These are phyloP conservation scores for Paragyromitra xinjiangensis DNA, from an alignment of 495 filamentous ascomycete genomes.

Conservation along the genomic window DNA sequence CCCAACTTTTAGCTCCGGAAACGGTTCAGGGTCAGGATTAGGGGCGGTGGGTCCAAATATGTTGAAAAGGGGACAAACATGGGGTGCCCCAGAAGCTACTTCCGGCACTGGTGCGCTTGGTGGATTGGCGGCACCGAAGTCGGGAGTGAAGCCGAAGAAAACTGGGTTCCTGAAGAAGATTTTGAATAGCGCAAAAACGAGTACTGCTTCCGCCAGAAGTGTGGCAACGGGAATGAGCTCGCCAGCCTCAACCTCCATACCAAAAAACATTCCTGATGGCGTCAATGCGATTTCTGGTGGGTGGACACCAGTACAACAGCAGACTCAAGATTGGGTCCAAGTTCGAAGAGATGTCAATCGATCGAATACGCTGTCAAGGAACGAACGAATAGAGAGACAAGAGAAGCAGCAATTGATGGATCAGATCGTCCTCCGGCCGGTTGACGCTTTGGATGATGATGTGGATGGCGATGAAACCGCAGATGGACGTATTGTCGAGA, in stretches of 20 bases:
- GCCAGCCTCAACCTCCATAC: constrained; percentile 62
- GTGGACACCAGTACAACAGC: constrained; percentile 58
- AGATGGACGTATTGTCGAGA: constrained; percentile 81
- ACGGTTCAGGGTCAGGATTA: constrained; percentile 34
- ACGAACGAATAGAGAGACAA: constrained; percentile 84
- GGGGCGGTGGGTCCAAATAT: constrained; percentile 32
- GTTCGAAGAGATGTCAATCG: constrained; percentile 94
- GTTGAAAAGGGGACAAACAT: constrained; percentile 54
- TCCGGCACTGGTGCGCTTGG: constrained; percentile 67
- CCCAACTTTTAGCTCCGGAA: constrained; percentile 58
- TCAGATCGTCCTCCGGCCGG: constrained; percentile 82
- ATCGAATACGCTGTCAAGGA: constrained; percentile 87
- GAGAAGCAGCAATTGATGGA: constrained; percentile 96
- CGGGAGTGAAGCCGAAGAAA: constrained; percentile 86
- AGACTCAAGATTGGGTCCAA: constrained; percentile 87
- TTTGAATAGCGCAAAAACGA: constrained; percentile 91
- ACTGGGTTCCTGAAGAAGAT: constrained; percentile 97
- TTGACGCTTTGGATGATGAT: constrained; percentile 84
- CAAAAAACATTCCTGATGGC: constrained; percentile 61
- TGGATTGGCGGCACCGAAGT: constrained; percentile 75
- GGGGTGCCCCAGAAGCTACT: constrained; percentile 40
- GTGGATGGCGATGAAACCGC: constrained; percentile 91
- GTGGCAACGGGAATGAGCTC: constrained; percentile 72
- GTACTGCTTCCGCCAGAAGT: constrained; percentile 85
- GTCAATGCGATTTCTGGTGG: constrained; percentile 67